These are phyloP conservation scores for Tetrahymena borealis DNA, from an alignment of 73 alveolate genomes.

Conservation along the genomic window DNA sequence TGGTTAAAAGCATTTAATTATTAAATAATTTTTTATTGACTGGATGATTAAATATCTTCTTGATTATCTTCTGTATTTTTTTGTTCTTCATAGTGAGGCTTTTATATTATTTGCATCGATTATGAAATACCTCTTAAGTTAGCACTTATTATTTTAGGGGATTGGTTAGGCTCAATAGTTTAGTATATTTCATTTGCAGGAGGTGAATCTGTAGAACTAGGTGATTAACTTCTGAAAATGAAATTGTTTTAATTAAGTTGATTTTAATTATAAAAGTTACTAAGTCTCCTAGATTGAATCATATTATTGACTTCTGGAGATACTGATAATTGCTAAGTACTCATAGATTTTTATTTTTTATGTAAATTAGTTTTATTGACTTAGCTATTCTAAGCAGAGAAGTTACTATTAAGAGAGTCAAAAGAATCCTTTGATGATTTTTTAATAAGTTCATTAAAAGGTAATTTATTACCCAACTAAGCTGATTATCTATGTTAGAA, in stretches of 20 bases:
- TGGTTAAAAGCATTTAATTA: not conserved
- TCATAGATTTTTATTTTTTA: not conserved
- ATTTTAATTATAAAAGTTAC: not conserved
- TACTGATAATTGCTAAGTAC: not conserved
- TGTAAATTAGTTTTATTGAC: not conserved
- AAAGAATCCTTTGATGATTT: not conserved
- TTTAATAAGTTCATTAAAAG: not conserved
- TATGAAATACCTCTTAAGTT: no score
- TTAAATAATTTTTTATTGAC: not conserved
- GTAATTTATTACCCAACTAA: no score
- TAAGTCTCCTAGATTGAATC: not conserved
- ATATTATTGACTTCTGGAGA: not conserved
- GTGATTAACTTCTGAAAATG: not conserved
- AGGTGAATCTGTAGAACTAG: not conserved
- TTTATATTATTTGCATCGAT: no score
- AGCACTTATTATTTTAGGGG: no score
- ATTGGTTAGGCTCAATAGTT: no score
- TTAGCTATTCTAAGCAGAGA: not conserved
- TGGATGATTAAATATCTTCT: not conserved
- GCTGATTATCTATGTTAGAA: not conserved
- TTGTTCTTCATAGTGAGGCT: no score
- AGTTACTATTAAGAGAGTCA: not conserved
- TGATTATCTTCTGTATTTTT: no score
- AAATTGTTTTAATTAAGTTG: not conserved
- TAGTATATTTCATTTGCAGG: no score